Base-by-base conservation (phyloP, 371 early-diverging fungal species). In the Mucor velutinosus region DNA sequence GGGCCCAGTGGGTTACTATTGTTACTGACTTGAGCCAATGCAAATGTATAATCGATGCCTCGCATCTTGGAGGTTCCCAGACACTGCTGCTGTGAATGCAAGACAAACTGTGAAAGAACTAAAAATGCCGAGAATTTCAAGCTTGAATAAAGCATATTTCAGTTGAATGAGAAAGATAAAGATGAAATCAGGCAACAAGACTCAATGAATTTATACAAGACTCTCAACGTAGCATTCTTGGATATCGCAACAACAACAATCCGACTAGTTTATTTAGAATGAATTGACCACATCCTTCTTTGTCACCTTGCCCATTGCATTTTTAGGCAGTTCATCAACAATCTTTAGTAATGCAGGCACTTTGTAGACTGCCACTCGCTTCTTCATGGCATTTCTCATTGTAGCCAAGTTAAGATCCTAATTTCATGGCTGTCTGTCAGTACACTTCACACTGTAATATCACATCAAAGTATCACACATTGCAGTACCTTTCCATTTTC, bases 241-340 rank as follows among this genome's bases (percentile, higher is more conserved):
- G 53, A 53, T 51, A 11, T 7, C 21, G n/a, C 49, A 49, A 49
- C 27, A 53, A 41, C 41, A 41, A 23, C 49, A 49, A 53, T 53
- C 27, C 53, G 15, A 53, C 27, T 15, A 35, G n/a, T 19, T 60
- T 60, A 33, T 57, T 58, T 60, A 62, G 72, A 91, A 92, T 29
- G 83, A 61, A n/a, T 64, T 70, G 25, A 76, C 60, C 47, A 93
- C 74, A 7, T 84, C 86, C 73, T 92, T 94, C 76, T 95, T 95
- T 69, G 92, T 92, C 25, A 95, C 90, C 79, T 95, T 95, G 41
- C 94, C 94, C 94, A 95, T 94, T 7, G 91, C 89, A 75, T 95
- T 96, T 57, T 91, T 85, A 30, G 95, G 96, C 60, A 95, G 72
- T 62, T 88, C 86, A 30, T 81, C 65, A 0, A 84, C 75, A 7